Evolutionary conservation across 768 basidiomycete species (phyloP), one percentile per base, ranked within the genome.

Genomic region (Amanita molliuscula): DNA sequence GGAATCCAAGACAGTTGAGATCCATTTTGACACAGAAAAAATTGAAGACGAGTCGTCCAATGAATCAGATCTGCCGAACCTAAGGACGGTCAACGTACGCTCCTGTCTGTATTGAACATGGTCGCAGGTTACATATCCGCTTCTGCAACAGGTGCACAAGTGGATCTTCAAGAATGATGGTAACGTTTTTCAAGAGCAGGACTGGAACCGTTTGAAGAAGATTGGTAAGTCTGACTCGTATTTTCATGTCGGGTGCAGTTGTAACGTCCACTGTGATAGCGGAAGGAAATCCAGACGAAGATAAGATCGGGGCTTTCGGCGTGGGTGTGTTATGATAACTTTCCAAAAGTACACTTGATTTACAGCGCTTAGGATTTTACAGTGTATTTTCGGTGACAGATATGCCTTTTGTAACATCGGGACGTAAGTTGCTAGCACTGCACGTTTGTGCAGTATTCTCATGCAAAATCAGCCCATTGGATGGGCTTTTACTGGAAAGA

Each of bases 401-500:
- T 53, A 82, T 85, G 55, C 88, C 88, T 0, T 84, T 86, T 59
- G 87, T 90, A 1, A 84, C 76, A 3, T 90, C 87, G 15, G 87
- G 87, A 69, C 78, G 84, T 84, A 61, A 45, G 62, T 48, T 34
- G 21, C 29, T 10, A 28, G 6, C 13, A 6, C 15, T 46, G 29
- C 18, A 20, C 29, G 1, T 18, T 13, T 15, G 26, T 10, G 16
- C 34, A 15, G 34, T 3, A 46, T 23, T 18, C 31, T 48, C 9
- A 26, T 53, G 35, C 21, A 55, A 10, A 64, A 44, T 53, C 61
- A 77, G 91, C 81, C 28, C 78, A 87, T 60, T 92, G 90, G 81
- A 95, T 95, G 92, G 85, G 82, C 0, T 97, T 96, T 62, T 88
- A 94, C 62, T 97, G 91, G 91, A 93, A 91, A 61, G 88, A 88